Conservation (phyloP, 805 yeast species). For the Tetrapisispora namnaoensis region DNA sequence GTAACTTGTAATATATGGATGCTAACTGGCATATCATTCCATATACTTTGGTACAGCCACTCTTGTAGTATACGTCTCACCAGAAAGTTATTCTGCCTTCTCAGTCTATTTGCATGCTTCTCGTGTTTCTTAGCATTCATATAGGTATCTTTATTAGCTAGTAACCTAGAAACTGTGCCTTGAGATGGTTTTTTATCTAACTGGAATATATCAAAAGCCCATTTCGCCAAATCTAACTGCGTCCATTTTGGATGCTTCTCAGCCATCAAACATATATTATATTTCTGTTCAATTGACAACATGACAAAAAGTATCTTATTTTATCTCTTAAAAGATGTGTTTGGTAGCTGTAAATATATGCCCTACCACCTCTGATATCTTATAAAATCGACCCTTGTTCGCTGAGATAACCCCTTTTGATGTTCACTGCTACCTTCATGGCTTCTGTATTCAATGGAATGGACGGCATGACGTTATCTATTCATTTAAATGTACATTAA, state of each 20-base stretch:
- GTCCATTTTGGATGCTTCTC: slow-evolving; percentile 61
- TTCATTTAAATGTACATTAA: neutral
- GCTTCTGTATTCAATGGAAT: too few species aligned
- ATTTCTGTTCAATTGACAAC: slow-evolving; percentile 40
- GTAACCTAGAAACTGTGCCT: slow-evolving; percentile 53
- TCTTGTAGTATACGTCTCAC: slow-evolving; percentile 52
- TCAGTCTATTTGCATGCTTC: slow-evolving; percentile 36
- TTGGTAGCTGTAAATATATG: too few species aligned
- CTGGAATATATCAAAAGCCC: slow-evolving; percentile 54
- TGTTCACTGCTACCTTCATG: too few species aligned
- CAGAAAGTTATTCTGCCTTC: slow-evolving; percentile 46
- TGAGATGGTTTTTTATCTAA: slow-evolving; percentile 50
- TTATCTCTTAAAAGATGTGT: neutral
- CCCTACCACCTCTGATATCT: neutral
- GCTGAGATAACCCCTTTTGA: too few species aligned
- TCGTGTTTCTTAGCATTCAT: slow-evolving; percentile 36
- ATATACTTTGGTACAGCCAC: slow-evolving; percentile 57
- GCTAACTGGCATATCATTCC: slow-evolving; percentile 58
- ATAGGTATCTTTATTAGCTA: slow-evolving; percentile 43
- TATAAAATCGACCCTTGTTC: too few species aligned
- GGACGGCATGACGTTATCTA: too few species aligned
- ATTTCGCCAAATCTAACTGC: slow-evolving; percentile 50
- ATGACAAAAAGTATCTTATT: neutral
- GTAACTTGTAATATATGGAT: slow-evolving; percentile 55
- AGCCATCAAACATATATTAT: slow-evolving; percentile 57